These are phyloP conservation scores for Incumbomyces delicatus DNA, from an alignment of 2,329 filamentous ascomycete genomes.

Conservation along the genomic window DNA sequence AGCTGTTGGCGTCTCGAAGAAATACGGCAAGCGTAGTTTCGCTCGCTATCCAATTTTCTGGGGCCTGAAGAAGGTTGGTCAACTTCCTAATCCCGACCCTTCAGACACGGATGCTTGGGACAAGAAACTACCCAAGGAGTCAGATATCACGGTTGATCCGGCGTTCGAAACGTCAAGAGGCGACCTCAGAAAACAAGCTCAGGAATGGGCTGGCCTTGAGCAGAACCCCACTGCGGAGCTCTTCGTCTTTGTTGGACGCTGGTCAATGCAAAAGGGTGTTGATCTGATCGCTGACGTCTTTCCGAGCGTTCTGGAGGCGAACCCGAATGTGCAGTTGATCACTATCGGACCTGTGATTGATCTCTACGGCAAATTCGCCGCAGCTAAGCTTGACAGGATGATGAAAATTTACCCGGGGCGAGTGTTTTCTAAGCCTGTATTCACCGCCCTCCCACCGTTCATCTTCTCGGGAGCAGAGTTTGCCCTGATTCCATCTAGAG, in stretches of 20 bases:
- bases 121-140: conserved; percentile 41
- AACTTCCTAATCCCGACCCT: conserved; percentile 56
- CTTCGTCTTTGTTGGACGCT: conserved; percentile 59
- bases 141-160: conserved; percentile 43
- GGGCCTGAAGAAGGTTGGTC: conserved; percentile 53
- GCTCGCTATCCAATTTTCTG: conserved; percentile 61
- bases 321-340: conserved; percentile 52
- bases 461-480: conserved; percentile 61
- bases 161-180: conserved; percentile 45
- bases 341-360: conserved; percentile 58
- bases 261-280: conserved; percentile 60
- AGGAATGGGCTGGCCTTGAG: conserved; percentile 57
- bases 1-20: conserved; percentile 58
- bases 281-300: conserved; percentile 61
- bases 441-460: conserved; percentile 56
- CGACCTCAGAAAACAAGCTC: conserved; percentile 50
- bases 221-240: conserved; percentile 53
- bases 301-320: conserved; percentile 51
- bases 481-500: conserved; percentile 57
- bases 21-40: conserved; percentile 58
- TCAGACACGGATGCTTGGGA: conserved; percentile 55
- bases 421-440: conserved; percentile 59
- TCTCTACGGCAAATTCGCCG: conserved; percentile 58
- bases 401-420: conserved; percentile 57
- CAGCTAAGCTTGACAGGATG: conserved; percentile 53